Evolutionary conservation across 2,329 filamentous ascomycete species (phyloP).

Genomic region (Ophiostoma piceae): DNA sequence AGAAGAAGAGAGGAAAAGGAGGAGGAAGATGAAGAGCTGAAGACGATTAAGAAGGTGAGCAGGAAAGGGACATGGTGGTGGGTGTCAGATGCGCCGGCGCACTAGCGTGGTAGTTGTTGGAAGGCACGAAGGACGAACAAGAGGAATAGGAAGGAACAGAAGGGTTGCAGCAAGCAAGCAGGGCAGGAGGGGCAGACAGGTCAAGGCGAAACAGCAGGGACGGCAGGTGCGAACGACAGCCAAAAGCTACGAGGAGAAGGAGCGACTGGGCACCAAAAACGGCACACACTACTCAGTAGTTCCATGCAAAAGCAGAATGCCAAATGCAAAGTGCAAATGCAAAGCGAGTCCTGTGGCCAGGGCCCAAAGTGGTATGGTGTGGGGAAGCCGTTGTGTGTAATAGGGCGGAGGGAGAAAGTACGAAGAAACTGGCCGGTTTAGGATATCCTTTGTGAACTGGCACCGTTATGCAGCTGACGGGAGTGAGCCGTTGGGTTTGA

Average conservation of each 20-base stretch:
- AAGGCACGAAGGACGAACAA: not conserved
- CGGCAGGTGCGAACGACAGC: constrained; percentile 12
- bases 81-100: constrained; percentile 21
- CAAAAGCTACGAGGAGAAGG: not conserved
- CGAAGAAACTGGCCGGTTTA: not conserved
- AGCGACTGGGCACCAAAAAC: not conserved
- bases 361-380: constrained; percentile 23
- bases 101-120: constrained; percentile 12
- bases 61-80: not conserved
- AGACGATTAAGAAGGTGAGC: not conserved
- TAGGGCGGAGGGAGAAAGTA: constrained; percentile 14
- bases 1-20: not conserved
- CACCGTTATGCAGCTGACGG: not conserved
- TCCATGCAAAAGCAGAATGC: not conserved
- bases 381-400: constrained; percentile 23
- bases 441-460: not conserved
- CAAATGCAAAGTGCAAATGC: too few species aligned
- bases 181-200: constrained; percentile 16
- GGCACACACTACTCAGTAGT: constrained; percentile 11
- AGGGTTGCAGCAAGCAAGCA: not conserved
- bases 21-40: not conserved
- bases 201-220: not conserved
- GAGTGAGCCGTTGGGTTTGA: not conserved
- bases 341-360: not conserved
- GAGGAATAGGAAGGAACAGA: not conserved